These are phyloP conservation scores for Maudiozyma serrabonitensis DNA, from an alignment of 805 yeast genomes.

Conservation along the genomic window DNA sequence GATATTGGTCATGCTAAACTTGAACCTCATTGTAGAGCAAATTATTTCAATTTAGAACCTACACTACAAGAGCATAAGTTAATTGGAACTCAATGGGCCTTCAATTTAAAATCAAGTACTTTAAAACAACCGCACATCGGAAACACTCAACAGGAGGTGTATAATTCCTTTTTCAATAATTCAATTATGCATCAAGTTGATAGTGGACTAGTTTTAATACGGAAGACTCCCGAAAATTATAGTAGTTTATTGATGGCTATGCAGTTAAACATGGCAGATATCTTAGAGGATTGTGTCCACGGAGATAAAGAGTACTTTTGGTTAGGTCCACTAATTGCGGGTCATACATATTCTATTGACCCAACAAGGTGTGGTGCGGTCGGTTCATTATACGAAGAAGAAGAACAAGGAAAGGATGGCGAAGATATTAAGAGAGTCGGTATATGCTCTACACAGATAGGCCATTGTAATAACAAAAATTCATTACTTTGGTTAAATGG, in stretches of 20 bases:
- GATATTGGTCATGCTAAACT: background rate
- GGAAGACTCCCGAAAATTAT: constrained; percentile 9
- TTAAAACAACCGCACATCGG: background rate
- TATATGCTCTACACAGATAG: constrained; percentile 21
- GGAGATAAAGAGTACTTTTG: constrained; percentile 74
- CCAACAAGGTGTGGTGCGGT: constrained; percentile 29
- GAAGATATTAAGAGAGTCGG: constrained; percentile 11
- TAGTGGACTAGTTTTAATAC: constrained; percentile 19
- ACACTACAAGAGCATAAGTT: constrained; percentile 11
- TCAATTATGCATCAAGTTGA: constrained; percentile 19
- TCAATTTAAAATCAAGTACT: background rate
- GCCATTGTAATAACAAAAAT: constrained; percentile 11
- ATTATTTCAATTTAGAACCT: constrained; percentile 9
- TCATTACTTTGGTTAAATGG: constrained; percentile 8
- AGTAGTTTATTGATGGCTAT: constrained; percentile 14
- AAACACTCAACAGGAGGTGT: constrained; percentile 7
- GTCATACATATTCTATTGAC: constrained; percentile 30
- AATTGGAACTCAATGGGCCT: constrained; percentile 10
- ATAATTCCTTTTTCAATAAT: constrained; percentile 10
- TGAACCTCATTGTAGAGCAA: background rate
- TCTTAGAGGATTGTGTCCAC: constrained; percentile 40
- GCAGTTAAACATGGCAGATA: constrained; percentile 15
- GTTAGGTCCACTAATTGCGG: constrained; percentile 44
- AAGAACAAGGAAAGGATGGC: constrained; percentile 7
- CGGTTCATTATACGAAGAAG: constrained; percentile 23